Evolutionary conservation across 495 filamentous ascomycete species (phyloP).

Genomic region (Bombardia bombarda): DNA sequence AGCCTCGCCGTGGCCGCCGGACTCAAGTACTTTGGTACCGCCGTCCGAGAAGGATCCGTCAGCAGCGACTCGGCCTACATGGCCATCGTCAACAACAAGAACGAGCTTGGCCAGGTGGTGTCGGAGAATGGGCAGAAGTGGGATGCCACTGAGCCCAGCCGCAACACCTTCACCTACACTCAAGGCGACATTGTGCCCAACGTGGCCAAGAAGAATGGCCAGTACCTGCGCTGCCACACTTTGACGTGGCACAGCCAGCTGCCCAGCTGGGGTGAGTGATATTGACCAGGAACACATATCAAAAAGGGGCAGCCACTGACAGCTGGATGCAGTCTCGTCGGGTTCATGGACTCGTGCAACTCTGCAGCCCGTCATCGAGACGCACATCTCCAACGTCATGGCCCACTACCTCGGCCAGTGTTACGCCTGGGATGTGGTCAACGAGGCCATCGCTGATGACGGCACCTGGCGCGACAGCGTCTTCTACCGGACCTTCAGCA

Average conservation of each 20-base stretch:
- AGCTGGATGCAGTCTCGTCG: slow-evolving; percentile 37
- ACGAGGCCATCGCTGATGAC: slow-evolving; percentile 43
- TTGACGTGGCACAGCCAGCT: slow-evolving; percentile 58
- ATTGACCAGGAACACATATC: not conserved
- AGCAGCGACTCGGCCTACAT: slow-evolving; percentile 41
- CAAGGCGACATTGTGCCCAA: slow-evolving; percentile 42
- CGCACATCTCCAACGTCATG: slow-evolving; percentile 47
- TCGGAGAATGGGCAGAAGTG: slow-evolving; percentile 54
- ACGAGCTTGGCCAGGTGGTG: slow-evolving; percentile 52
- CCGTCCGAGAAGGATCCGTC: slow-evolving; percentile 46
- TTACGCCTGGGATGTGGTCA: slow-evolving; percentile 46
- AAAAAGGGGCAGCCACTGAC: slow-evolving; percentile 27
- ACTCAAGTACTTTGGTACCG: slow-evolving; percentile 51
- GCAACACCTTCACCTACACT: slow-evolving; percentile 41
- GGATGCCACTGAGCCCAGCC: slow-evolving; percentile 32
- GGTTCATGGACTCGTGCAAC: slow-evolving; percentile 47
- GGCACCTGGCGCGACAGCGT: slow-evolving; percentile 32
- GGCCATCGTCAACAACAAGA: slow-evolving; percentile 35
- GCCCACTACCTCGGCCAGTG: slow-evolving; percentile 45
- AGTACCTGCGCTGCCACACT: slow-evolving; percentile 51
- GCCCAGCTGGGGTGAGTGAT: slow-evolving; percentile 41
- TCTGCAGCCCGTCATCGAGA: slow-evolving; percentile 34
- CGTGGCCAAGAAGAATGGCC: slow-evolving; percentile 43
- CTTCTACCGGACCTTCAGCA: slow-evolving; percentile 35
- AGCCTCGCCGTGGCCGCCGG: slow-evolving; percentile 45